Conservation (phyloP, 179 eudicot genomes). For the Camellia oleifera region DNA sequence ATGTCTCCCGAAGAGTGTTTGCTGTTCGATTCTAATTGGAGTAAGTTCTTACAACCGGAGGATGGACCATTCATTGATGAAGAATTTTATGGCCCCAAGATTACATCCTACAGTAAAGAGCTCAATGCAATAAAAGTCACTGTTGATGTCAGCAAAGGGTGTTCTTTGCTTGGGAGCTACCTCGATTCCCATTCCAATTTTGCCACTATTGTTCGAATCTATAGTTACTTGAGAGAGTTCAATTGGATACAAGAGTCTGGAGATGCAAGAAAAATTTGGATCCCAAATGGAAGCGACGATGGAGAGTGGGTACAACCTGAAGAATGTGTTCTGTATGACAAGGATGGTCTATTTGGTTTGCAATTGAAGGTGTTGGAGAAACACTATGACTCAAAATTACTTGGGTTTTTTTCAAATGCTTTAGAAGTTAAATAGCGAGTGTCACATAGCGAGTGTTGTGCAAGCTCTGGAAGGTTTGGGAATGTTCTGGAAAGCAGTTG, state of each 20-base stretch:
- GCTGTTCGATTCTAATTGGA: conserved; percentile 31
- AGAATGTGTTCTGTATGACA: conserved; percentile 59
- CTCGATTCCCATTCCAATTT: conserved; percentile 34
- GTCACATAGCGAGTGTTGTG: no score
- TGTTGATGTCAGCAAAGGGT: conserved; percentile 26
- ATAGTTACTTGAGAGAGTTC: conserved; percentile 29
- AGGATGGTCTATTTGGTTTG: conserved; percentile 36
- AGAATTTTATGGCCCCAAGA: conserved; percentile 42
- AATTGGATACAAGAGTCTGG: conserved; percentile 40
- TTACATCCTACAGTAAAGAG: conserved; percentile 41
- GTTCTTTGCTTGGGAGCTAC: conserved; percentile 40
- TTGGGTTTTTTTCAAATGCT: conserved; percentile 37
- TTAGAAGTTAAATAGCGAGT: conserved; percentile 47
- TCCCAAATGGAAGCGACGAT: conserved; percentile 42
- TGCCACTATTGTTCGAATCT: conserved; percentile 37
- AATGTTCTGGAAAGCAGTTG: conserved; percentile 29
- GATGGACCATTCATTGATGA: conserved; percentile 76
- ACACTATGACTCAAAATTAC: conserved; percentile 31
- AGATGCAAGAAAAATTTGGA: conserved; percentile 32
- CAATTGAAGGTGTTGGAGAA: conserved; percentile 43
- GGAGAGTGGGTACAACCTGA: conserved; percentile 50
- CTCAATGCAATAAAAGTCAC: conserved; percentile 47
- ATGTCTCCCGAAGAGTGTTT: conserved; percentile 43
- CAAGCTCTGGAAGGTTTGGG: conserved; percentile 72
- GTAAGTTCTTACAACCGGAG: conserved; percentile 22